phyloP scores from a whole-genome alignment of 2,329 filamentous ascomycete genomes.

The Penicillium sp. region DNA sequence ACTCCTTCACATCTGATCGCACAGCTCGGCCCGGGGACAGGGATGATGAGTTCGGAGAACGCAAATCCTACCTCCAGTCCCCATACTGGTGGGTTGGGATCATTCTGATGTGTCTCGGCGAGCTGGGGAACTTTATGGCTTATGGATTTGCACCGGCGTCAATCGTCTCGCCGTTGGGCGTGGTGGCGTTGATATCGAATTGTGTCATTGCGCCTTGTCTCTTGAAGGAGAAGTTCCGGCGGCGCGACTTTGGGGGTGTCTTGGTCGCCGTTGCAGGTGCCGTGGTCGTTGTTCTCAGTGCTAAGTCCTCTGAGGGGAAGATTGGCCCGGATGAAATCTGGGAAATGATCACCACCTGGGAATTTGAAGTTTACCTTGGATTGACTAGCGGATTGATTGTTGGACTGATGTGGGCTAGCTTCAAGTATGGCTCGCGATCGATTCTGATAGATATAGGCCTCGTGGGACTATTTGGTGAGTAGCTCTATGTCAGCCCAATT shows the following conservation, averaged over 20 bases:
- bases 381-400: constrained; percentile 76
- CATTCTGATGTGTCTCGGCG: constrained; percentile 87
- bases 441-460: constrained; percentile 92
- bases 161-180: constrained; percentile 92
- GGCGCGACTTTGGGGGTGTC: constrained; percentile 84
- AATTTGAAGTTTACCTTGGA: constrained; percentile 87
- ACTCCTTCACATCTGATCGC: constrained; percentile 45
- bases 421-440: constrained; percentile 78
- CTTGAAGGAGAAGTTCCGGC: constrained; percentile 87
- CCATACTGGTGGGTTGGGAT: constrained; percentile 98
- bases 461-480: constrained; percentile 86
- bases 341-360: constrained; percentile 82
- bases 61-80: constrained; percentile 80
- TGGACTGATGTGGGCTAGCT: constrained; percentile 79
- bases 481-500: not conserved
- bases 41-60: constrained; percentile 44
- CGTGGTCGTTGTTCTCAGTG: constrained; percentile 90
- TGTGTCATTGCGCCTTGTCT: constrained; percentile 94
- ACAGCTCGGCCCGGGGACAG: constrained; percentile 45
- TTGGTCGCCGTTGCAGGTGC: constrained; percentile 84
- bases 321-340: constrained; percentile 89
- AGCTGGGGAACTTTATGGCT: constrained; percentile 94
- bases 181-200: constrained; percentile 96
- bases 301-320: constrained; percentile 85
- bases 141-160: constrained; percentile 98